phyloP scores from a whole-genome alignment of 768 basidiomycete genomes.

The Termitomyces sp. region DNA sequence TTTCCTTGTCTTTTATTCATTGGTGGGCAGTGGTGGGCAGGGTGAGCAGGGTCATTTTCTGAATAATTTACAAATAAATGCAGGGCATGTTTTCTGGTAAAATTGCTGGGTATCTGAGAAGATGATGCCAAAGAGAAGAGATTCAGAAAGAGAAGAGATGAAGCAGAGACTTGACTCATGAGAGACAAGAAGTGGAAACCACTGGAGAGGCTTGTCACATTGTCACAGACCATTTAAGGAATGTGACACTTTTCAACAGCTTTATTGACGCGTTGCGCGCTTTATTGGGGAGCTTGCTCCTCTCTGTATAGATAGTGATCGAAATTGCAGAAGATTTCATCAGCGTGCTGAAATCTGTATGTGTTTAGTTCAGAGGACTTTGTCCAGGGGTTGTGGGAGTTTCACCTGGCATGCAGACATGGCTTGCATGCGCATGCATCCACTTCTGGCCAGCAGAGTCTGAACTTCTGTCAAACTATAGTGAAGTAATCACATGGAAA shows the following conservation, averaged over 20 bases:
- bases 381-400: no score
- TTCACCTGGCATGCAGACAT: no score
- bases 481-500: no score
- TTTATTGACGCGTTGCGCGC: constrained; percentile 33
- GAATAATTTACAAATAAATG: constrained; percentile 6
- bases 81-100: background rate
- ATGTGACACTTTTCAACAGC: constrained; percentile 35
- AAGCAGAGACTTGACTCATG: constrained; percentile 5
- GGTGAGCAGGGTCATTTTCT: constrained; percentile 48
- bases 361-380: no score
- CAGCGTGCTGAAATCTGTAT: no score
- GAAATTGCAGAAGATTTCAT: no score
- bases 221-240: constrained; percentile 16
- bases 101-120: constrained; percentile 10
- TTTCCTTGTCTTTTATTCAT: constrained; percentile 47
- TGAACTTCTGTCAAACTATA: no score
- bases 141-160: constrained; percentile 10
- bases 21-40: constrained; percentile 58
- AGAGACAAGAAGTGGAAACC: constrained; percentile 16
- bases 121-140: constrained; percentile 11
- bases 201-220: constrained; percentile 11
- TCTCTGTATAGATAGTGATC: no score
- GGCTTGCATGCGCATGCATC: no score
- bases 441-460: no score
- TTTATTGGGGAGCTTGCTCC: no score